These are phyloP conservation scores for Leccinum griseonigrum DNA, from an alignment of 1,284 basidiomycete species.

Conservation along the genomic window DNA sequence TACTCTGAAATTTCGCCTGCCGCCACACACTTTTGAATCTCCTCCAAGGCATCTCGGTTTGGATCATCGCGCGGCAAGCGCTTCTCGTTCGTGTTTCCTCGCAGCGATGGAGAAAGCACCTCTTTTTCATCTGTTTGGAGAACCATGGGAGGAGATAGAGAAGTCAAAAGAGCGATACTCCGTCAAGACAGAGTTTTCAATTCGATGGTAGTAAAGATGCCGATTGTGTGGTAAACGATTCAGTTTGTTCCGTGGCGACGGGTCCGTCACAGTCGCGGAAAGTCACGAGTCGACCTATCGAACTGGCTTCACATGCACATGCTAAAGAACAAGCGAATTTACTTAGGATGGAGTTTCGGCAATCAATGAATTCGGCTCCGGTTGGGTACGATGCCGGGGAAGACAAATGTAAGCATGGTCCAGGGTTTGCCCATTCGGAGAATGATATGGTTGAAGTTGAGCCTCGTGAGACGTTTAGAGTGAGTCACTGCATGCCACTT, in stretches of 20 bases:
- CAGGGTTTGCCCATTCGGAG: too few relatives aligned
- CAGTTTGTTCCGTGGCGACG: not conserved
- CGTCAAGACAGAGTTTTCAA: not conserved
- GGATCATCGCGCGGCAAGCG: not conserved
- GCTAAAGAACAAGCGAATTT: not conserved
- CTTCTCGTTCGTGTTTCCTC: conserved; percentile 5
- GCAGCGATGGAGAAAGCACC: not conserved
- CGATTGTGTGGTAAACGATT: not conserved
- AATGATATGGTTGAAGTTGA: too few relatives aligned
- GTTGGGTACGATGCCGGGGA: too few relatives aligned
- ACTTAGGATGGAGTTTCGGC: not conserved
- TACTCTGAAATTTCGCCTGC: conserved; percentile 59
- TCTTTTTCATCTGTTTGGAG: not conserved
- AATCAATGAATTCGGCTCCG: not conserved
- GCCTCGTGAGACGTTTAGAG: too few relatives aligned
- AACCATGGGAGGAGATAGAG: conserved; percentile 7
- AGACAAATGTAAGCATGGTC: too few relatives aligned
- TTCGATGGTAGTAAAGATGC: not conserved
- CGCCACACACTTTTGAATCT: conserved; percentile 12
- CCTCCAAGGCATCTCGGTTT: conserved; percentile 12
- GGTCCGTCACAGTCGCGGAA: not conserved
- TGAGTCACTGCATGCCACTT: too few relatives aligned
- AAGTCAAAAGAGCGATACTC: not conserved
- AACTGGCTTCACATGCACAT: conserved; percentile 1
- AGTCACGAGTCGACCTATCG: not conserved